Base-by-base conservation (phyloP, 768 basidiomycete genomes). In the Russula dissimulans region DNA sequence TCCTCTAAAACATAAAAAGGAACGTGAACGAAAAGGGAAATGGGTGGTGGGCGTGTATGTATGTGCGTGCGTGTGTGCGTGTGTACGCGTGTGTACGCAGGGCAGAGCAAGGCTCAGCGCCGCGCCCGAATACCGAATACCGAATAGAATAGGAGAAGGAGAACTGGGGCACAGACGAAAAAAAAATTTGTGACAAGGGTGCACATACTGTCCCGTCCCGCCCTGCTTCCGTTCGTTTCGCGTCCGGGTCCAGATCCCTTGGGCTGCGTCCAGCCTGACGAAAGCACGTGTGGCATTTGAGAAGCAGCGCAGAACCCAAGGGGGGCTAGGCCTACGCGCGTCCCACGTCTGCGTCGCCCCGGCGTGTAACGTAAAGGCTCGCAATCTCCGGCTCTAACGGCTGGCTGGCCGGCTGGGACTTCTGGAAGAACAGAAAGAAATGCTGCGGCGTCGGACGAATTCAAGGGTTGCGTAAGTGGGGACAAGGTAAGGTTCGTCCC, bases 321-420 rank as follows among this genome's bases (percentile, higher is more conserved):
- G 39, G 29, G 22, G 39, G 43, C 22, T 34, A 12, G 10, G 18
- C 36, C 32, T 10, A 6, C 34, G 9, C 11, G 31, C 57, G 12
- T 39, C 39, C 26, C 34, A 17, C 39, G 29, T 53, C 22, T 11
- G 41, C 15, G 26, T 31, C 11, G 14, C 39, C 22, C 10, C 9
- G 22, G 22, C 39, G 9, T 18, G 26, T 39, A 54, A 60, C 59
- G 59, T 60, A 60, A 60, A 29, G 4, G 49, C 43, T 54, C 22
- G 55, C 53, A 32, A 26, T 38, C 3, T 48, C 18, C 44, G 18
- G n/a, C n/a, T 34, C 17, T 34, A 17, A 32, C 9, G 47, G 31
- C 10, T 9, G 22, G 22, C 36, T 22, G 32, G 39, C 12, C 10
- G 39, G 12, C 12, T 11, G 14, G 4, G 11, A 26, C 22, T 49